A percentile compares a stretch with the other conserved stretches of the same genome.
Evolutionary conservation across 352 stramenopile species (phyloP).

Genomic region (Sclerospora graminicola): DNA sequence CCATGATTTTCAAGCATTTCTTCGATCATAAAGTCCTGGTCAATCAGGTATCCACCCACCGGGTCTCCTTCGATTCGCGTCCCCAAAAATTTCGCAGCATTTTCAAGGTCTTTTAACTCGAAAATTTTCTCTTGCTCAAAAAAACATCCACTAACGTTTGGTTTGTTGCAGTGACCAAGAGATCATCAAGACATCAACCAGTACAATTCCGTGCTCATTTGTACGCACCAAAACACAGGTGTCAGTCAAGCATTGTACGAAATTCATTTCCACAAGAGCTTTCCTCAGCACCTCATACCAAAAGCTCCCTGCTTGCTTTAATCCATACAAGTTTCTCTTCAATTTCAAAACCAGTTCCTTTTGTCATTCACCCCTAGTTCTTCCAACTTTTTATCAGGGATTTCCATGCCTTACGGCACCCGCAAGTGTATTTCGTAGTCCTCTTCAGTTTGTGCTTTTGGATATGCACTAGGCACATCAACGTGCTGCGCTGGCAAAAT

Average conservation of each 20-base stretch:
- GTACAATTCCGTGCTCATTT: constrained; percentile 3
- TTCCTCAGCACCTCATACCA: not conserved
- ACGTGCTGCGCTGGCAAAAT: too few relatives aligned
- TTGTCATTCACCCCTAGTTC: not conserved
- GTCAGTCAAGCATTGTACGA: constrained; percentile 14
- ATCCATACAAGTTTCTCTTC: not conserved
- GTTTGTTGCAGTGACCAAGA: constrained; percentile 15
- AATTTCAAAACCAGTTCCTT: not conserved
- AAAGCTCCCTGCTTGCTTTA: not conserved
- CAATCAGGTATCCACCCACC: not conserved
- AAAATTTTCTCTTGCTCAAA: constrained; percentile 1
- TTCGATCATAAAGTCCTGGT: not conserved
- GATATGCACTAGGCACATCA: too few relatives aligned
- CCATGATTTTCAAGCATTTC: not conserved
- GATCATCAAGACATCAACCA: constrained; percentile 11
- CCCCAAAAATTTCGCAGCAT: not conserved
- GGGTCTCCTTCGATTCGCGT: not conserved
- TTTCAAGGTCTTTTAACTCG: constrained; percentile 20
- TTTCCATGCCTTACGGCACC: too few relatives aligned
- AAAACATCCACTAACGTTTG: not conserved
- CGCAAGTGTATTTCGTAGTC: too few relatives aligned
- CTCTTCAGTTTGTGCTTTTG: too few relatives aligned
- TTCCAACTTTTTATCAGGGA: not conserved
- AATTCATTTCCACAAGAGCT: constrained; percentile 4
- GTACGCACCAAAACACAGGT: constrained; percentile 9